Evolutionary conservation across 768 basidiomycete genomes (phyloP), one percentile per base, ranked within the genome.

Genomic region (Agaricus subrufescens): DNA sequence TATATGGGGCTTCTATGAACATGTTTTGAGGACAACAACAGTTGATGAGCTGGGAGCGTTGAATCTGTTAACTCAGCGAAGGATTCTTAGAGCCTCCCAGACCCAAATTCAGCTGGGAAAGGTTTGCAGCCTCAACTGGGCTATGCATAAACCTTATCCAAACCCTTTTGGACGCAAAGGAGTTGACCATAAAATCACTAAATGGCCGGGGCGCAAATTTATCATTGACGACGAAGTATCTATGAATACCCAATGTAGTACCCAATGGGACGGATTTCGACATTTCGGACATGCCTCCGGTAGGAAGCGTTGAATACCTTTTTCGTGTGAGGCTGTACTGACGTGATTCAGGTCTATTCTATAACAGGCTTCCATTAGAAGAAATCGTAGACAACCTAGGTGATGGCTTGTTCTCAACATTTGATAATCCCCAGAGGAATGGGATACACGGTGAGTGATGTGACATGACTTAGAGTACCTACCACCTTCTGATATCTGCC

Each of bases 1-100:
- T 25, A 62, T 66, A 26, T 66, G 65, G 65, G 65, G 65, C 29
- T 66, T 66, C 50, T 66, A 66, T 57, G 65, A 66, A 25, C 60
- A 63, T 39, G 52, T 66, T 26, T 63, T 62, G 9, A 40, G 58
- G 1, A 50, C 62, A 4, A 26, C 54, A 29, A 15, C 46, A 4
- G 49, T 47, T 49, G 65, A 66, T 44, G 63, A 66, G 40, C 58
- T 66, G 29, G 65, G 65, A 6, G 45, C 65, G 1, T 60, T 66
- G 46, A 66, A 66, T 45, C 55, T 66, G 3, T 59, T 66, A 47
- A 66, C 65, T 4, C 56, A 63, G 3, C 42, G 54, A 37, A 58
- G 65, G 6, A 64, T 66, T 27, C 50, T 64, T 19, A 53, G 59
- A 27, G 65, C 65, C 3, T 56, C 62, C 4, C 57, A 62, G 34